Evolutionary conservation across 2,329 filamentous ascomycete species (phyloP), one percentile per base, ranked within the genome.

Genomic region (Cercospora berteroae): DNA sequence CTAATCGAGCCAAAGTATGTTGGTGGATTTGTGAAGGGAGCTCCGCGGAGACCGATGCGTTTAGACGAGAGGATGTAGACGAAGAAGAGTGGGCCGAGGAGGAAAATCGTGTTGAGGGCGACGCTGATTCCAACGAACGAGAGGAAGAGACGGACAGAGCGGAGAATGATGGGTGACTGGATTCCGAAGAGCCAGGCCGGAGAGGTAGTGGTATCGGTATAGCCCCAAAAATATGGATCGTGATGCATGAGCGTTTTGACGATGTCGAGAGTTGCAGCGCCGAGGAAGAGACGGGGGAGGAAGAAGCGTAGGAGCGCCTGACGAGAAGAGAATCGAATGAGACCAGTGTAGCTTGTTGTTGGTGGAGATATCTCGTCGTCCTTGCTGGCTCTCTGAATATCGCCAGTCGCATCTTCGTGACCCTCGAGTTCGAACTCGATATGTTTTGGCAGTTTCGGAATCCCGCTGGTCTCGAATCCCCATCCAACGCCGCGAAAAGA

Each of bases 191-290:
- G 81, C 63, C 67, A 89, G 78, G 68, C 81, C 68, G 70, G 83
- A 72, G 74, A 77, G 74, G 66, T 77, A 13, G 70, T 65, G 33
- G 70, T 65, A 39, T 70, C 61, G n/a, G 63, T 69, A 80, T 79
- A 77, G 68, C 74, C 76, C 79, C 84, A 84, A 79, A 94, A 96
- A 80, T 94, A 96, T 0, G 90, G 89, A 74, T 98, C 94, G 63
- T 87, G 85, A 72, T 89, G 88, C 81, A 92, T 89, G 69, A 88
- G 69, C 1, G 88, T 84, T 74, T 90, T 91, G 62, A 92, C 78
- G 6, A 88, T 66, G 78, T 97, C 94, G 8, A 97, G 81, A 7
- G 86, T 68, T 12, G 95, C 70, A 75, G 92, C 95, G 70, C 83
- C 82, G 42, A 84, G 65, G 2, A 86, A 64, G n/a, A 89, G 79